Percentiles rank a stretch among this genome's conserved stretches.
Conservation (phyloP, 495 filamentous ascomycete genomes). For the Pyrenula massariospora region DNA sequence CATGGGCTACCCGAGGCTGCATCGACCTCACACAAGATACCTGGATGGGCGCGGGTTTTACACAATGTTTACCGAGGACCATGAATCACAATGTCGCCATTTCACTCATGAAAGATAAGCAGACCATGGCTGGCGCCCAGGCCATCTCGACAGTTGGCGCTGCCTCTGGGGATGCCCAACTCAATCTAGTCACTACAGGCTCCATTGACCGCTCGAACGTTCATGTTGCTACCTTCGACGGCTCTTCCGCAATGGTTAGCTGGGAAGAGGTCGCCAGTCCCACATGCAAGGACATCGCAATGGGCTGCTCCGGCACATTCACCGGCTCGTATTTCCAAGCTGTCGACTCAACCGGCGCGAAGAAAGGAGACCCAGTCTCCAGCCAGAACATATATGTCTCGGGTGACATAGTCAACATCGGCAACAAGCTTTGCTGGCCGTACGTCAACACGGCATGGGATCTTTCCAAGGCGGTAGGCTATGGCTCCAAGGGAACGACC, state of each 20-base stretch:
- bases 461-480: conserved; percentile 18
- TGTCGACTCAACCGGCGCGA: conserved; percentile 26
- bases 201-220: conserved; percentile 41
- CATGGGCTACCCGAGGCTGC: conserved; percentile 42
- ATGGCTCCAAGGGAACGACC: conserved; percentile 10
- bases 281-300: conserved; percentile 33
- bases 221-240: conserved; percentile 35
- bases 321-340: conserved; percentile 39
- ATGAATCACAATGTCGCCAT: conserved; percentile 40
- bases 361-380: conserved; percentile 26
- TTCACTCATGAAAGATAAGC: conserved; percentile 32
- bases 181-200: conserved; percentile 35
- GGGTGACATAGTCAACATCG: conserved; percentile 40
- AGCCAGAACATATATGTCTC: conserved; percentile 33
- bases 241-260: conserved; percentile 31
- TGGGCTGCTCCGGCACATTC: conserved; percentile 37
- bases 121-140: conserved; percentile 31
- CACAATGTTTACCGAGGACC: conserved; percentile 29
- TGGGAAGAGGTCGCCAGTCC: conserved; percentile 41
- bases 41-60: conserved; percentile 41
- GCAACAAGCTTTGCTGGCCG: conserved; percentile 40
- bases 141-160: conserved; percentile 35
- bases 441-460: conserved; percentile 39
- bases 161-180: conserved; percentile 34
- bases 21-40: conserved; percentile 30